A percentile compares a stretch with the other conserved stretches of the same genome.
Conservation (phyloP, 306 rosid genomes). For the Comarum palustre region DNA sequence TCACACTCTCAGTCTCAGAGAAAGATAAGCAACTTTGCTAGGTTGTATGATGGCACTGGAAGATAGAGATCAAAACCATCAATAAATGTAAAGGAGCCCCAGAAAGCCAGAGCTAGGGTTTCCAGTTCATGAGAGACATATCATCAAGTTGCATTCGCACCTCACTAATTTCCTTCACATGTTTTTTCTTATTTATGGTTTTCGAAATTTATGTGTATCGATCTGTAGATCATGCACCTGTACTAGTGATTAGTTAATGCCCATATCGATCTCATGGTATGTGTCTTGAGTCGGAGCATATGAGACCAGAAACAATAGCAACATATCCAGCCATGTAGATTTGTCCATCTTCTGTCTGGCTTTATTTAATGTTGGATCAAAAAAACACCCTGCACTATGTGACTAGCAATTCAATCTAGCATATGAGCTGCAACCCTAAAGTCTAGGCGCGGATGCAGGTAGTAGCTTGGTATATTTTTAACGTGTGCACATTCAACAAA, state of each 20-base stretch:
- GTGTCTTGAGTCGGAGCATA: neutral
- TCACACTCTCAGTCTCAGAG: neutral
- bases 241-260: neutral
- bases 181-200: neutral
- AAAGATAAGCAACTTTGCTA: neutral
- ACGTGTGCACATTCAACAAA: too few relatives aligned
- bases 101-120: neutral
- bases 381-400: neutral
- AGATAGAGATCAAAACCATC: neutral
- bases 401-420: neutral
- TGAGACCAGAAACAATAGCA: neutral
- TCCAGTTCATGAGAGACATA: neutral
- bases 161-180: constrained; percentile 4
- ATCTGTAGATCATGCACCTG: neutral
- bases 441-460: too few relatives aligned
- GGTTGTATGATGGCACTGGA: neutral
- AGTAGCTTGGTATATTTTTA: too few relatives aligned
- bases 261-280: neutral
- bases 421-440: neutral
- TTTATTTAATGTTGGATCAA: neutral
- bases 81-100: neutral
- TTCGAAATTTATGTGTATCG: neutral
- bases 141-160: neutral
- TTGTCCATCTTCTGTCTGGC: neutral
- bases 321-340: neutral